A percentile compares a stretch with the other conserved stretches of the same genome.
phyloP scores from a whole-genome alignment of 2,329 filamentous ascomycete species.

The Colletotrichum neosansevieriae region DNA sequence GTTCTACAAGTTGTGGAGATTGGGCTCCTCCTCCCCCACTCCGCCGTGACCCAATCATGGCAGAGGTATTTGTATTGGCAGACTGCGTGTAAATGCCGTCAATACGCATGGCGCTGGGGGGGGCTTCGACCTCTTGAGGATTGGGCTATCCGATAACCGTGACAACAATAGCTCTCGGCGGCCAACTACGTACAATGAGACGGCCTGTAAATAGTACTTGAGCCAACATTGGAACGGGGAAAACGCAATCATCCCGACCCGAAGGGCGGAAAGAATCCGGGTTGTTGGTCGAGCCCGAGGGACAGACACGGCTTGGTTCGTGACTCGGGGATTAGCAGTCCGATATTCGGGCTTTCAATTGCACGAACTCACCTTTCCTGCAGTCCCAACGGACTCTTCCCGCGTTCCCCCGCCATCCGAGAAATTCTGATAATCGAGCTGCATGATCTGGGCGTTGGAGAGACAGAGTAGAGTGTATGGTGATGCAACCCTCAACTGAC shows the following conservation, averaged over 20 bases:
- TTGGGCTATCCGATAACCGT: no score
- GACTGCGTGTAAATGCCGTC: not conserved
- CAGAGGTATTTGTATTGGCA: slow-evolving; percentile 16
- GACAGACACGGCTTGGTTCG: slow-evolving; percentile 8
- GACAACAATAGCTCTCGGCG: no score
- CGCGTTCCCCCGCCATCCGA: slow-evolving; percentile 6
- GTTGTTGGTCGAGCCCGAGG: slow-evolving; percentile 6
- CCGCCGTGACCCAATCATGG: not conserved
- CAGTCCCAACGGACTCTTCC: not conserved
- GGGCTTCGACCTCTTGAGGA: no score
- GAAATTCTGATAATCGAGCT: not conserved
- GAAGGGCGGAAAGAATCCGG: slow-evolving; percentile 3
- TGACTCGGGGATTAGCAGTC: slow-evolving; percentile 16
- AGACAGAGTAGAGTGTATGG: no score
- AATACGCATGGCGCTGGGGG: not conserved
- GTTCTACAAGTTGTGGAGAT: not conserved
- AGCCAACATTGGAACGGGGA: not conserved
- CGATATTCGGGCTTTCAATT: slow-evolving; percentile 25
- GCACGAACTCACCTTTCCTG: slow-evolving; percentile 2
- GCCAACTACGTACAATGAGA: no score
- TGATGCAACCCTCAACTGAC: no score
- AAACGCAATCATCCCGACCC: not conserved
- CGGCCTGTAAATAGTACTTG: no score
- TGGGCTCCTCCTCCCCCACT: slow-evolving; percentile 3
- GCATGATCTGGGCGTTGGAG: no score